phyloP scores from a whole-genome alignment of 2,329 filamentous ascomycete species.

The Epichloe sibirici region DNA sequence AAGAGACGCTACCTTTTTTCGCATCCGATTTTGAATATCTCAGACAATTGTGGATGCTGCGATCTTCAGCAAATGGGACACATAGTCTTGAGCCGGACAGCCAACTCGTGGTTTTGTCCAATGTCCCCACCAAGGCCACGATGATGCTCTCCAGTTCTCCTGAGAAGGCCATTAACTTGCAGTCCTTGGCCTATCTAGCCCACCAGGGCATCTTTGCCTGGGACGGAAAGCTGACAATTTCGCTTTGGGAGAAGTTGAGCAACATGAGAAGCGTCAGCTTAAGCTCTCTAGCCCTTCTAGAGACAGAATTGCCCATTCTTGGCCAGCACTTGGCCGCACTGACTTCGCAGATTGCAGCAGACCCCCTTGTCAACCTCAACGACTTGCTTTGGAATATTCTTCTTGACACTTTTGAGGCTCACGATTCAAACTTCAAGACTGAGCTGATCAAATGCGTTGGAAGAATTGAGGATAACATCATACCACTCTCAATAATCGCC shows the following conservation, averaged over 20 bases:
- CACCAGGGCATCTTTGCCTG: slow-evolving; percentile 25
- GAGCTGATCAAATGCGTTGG: slow-evolving; percentile 16
- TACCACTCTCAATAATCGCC: slow-evolving; percentile 4
- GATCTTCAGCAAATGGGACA: slow-evolving; percentile 10
- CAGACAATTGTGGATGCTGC: slow-evolving; percentile 38
- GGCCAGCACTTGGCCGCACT: slow-evolving; percentile 41
- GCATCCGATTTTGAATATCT: slow-evolving; percentile 43
- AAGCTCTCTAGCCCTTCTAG: slow-evolving; percentile 48
- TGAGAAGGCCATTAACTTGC: slow-evolving; percentile 27
- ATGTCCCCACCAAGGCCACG: slow-evolving; percentile 21
- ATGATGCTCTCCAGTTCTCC: slow-evolving; percentile 22
- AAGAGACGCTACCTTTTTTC: slow-evolving; percentile 36
- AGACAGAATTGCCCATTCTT: slow-evolving; percentile 51
- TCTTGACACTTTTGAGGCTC: slow-evolving; percentile 27
- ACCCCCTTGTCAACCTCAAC: slow-evolving; percentile 38
- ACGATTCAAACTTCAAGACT: slow-evolving; percentile 21
- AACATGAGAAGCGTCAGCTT: slow-evolving; percentile 41
- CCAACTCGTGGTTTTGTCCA: slow-evolving; percentile 38
- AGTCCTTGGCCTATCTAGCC: slow-evolving; percentile 36
- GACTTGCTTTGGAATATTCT: slow-evolving; percentile 35
- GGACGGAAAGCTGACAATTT: slow-evolving; percentile 28
- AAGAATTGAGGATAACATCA: slow-evolving; percentile 12
- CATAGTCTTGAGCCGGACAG: slow-evolving; percentile 8
- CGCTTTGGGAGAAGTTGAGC: slow-evolving; percentile 43
- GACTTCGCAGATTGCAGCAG: slow-evolving; percentile 34